Evolutionary conservation across 352 stramenopile genomes (phyloP), one percentile per base, ranked within the genome.

Genomic region (Peronospora belbahrii): DNA sequence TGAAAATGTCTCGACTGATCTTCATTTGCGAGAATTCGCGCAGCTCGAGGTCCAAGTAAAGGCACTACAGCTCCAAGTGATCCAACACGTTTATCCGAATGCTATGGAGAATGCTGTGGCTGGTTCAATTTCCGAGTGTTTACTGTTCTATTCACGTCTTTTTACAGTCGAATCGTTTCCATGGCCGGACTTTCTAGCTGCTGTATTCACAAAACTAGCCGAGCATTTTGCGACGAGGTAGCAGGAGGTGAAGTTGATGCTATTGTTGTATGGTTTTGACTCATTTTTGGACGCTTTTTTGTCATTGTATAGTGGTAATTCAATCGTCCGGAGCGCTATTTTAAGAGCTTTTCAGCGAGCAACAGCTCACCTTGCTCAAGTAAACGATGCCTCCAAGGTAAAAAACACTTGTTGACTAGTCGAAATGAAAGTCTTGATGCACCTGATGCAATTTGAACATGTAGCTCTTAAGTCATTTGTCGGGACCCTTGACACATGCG

Each of bases 1-100:
- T 0, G 48, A 63, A 22, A 14, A 2, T 3, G 45, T 49, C 7
- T 50, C 67, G 5, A 75, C 70, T 2, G 67, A 83, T 28, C 65
- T 72, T 38, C 70, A 83, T 43, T 40, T 83, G 52, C 46, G 70
- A 31, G 67, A 83, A 42, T 76, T 83, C 31, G 55, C 62, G 28
- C 67, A 78, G 45, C 59, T 83, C n/a, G 70, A 83, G 44, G 70
- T 66, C 22, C 70, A 78, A 37, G 49, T 83, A 17, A 83, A 83
- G 48, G 59, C 67, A 40, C 57, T 79, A 27, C 57, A 71, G 51
- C 50, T 73, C 14, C 66, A 75, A 43, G 34, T 37, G 7, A 42
- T 48, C 7, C 50, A 50, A n/a, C 42, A 48, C 33, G n/a, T 34
- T 6, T 34, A 25, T 15, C 28, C 61, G 0, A n/a, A 13, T 11